Percentiles rank a stretch among this genome's conserved stretches.
phyloP scores from a whole-genome alignment of 2,329 filamentous ascomycete genomes.

The Pyrenophora teres region DNA sequence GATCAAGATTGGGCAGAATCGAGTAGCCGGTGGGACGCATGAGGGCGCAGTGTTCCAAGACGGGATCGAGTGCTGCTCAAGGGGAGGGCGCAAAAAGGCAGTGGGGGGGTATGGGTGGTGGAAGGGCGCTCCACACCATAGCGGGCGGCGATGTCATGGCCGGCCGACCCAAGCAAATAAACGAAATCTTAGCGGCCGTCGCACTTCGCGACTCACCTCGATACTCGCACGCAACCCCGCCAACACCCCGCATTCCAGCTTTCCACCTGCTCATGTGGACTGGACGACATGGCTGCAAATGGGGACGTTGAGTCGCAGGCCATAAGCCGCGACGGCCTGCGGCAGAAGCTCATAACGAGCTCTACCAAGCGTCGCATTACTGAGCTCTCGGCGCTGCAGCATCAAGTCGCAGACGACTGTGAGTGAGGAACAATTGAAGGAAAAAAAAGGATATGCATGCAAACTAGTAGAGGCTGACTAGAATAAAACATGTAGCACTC shows the following conservation, averaged over 20 bases:
- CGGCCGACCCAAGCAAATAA: constrained; percentile 7
- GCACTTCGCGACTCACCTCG: constrained; percentile 11
- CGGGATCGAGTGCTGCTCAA: not conserved
- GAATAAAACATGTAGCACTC: constrained; percentile 42
- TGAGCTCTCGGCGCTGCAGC: constrained; percentile 52
- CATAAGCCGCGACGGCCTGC: constrained; percentile 43
- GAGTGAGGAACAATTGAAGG: constrained; percentile 24
- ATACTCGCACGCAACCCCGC: constrained; percentile 28
- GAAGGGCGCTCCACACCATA: constrained; percentile 22
- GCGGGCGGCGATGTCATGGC: constrained; percentile 22
- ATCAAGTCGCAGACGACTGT: constrained; percentile 52
- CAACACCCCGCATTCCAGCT: constrained; percentile 31
- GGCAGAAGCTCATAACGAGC: constrained; percentile 52
- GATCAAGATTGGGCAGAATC: constrained; percentile 40
- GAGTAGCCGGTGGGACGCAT: constrained; percentile 37
- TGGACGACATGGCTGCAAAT: constrained; percentile 44
- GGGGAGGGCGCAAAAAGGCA: constrained; percentile 9
- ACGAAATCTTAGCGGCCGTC: constrained; percentile 25
- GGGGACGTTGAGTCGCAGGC: constrained; percentile 39
- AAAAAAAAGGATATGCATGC: not conserved
- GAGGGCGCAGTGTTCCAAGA: constrained; percentile 28
- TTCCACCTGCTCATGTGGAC: constrained; percentile 36
- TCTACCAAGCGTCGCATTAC: constrained; percentile 55
- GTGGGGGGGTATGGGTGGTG: constrained; percentile 8
- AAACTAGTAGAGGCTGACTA: constrained; percentile 15